Conservation (phyloP, 345 rosid species). For the Populus deltoides region DNA sequence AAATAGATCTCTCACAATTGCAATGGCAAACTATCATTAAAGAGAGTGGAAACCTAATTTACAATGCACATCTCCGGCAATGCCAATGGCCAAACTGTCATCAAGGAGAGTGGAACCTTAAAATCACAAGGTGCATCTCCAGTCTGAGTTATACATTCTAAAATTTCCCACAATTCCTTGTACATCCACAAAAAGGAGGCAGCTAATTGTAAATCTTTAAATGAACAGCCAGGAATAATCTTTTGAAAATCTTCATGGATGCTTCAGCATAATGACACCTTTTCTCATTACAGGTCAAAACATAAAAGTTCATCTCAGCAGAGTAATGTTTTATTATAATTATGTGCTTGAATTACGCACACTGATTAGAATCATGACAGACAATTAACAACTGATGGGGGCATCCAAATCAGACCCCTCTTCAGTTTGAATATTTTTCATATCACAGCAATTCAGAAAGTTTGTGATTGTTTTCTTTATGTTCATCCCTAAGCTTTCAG, state of each 20-base stretch:
- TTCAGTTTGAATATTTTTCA: neutral
- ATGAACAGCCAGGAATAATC: neutral
- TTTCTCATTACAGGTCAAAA: neutral
- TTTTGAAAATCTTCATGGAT: neutral
- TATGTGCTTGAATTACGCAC: neutral
- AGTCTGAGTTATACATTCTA: neutral
- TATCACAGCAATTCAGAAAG: neutral
- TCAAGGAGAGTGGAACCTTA: neutral
- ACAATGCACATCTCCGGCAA: neutral
- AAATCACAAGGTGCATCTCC: neutral
- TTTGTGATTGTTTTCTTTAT: neutral
- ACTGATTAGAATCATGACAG: neutral
- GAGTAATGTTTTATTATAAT: neutral
- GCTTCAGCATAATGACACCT: neutral
- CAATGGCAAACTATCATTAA: neutral
- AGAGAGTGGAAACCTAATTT: neutral
- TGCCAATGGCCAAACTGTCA: neutral
- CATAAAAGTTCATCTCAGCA: neutral
- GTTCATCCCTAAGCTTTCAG: neutral
- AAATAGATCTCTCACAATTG: neutral
- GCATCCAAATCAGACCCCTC: neutral
- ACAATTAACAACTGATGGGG: neutral
- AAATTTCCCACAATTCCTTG: neutral
- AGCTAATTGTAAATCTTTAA: neutral
- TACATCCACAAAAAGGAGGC: neutral